Evolutionary conservation across 2,329 filamentous ascomycete genomes (phyloP), one percentile per base, ranked within the genome.

Genomic region (Periconia sp.): DNA sequence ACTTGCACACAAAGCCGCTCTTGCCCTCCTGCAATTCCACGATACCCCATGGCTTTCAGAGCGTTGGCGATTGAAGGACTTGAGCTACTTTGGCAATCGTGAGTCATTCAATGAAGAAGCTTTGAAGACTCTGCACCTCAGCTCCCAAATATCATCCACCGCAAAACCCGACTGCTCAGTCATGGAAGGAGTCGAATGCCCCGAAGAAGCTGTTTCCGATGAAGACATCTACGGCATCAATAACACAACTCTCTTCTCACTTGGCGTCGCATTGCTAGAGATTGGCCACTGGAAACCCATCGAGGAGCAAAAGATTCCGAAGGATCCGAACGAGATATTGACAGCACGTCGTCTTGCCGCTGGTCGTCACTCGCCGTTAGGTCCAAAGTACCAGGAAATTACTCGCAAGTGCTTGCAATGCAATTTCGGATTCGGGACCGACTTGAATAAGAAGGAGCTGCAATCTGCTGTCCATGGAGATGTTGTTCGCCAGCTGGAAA

Each of bases 181-280:
- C 10, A 59, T 59, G 56, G 52, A 59, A 11, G 54, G 50, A 5
- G 34, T 59, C 2, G 40, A 59, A 28, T 21, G n/a, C 12, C 18
- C 32, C 1, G 37, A 30, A 3, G 9, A 32, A 5, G 11, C 21
- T 4, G 40, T 49, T 16, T 53, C 42, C 9, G 51, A 56, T 18
- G 48, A 59, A 29, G 44, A 52, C 2, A 46, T 28, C 2, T 52
- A 45, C 24, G 57, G 59, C 13, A 61, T 64, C 46, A 56, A 56
- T 29, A 64, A 63, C 13, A 43, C 42, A 1, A 48, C 59, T 0
- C 43, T 64, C 8, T 61, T 61, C 34, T 58, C 48, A 25, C 52
- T 63, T 3, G 60, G 60, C 1, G 48, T 62, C 3, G 60, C 59
- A 1, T 36, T 64, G 3, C 54, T 62, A 3, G 59, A 64, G 26